Base-by-base conservation (phyloP, 2,329 filamentous ascomycete genomes). In the Fusarium nanum region DNA sequence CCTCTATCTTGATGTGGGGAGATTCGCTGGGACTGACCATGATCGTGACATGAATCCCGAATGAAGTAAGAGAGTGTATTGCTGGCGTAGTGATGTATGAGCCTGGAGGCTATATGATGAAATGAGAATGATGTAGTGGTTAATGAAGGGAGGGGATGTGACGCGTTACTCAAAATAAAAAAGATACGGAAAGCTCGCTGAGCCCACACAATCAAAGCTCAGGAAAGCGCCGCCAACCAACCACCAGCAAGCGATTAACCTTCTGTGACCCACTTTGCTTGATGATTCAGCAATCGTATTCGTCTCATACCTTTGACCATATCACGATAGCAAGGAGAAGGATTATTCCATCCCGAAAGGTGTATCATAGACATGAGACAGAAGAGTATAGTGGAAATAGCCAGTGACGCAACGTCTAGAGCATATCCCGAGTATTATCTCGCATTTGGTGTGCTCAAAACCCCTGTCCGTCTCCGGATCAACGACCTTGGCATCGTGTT, bases 351-450 rank as follows among this genome's bases (percentile, higher is more conserved):
- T 37, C 34, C 6, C 18, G 6, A 37, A 37, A 37, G 9, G 1
- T n/a, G 6, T 7, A n/a, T 7, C 5, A 37, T 37, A 37, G 6
- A 6, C 9, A 37, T n/a, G 34, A 18, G 1, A n/a, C 11, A n/a
- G 16, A 37, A 10, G 5, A 4, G 1, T 0, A 7, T 12, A 12
- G 4, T 37, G 3, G 6, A n/a, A 37, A 7, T 11, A n/a, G 3
- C 3, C 34, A n/a, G 18, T n/a, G 1, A n/a, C 11, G 34, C 10
- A n/a, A 37, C 5, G 6, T 18, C 18, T n/a, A 7, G 34, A 37
- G 18, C 3, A 37, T 7, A n/a, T 12, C 10, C 3, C 12, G 18
- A 7, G 18, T 7, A 37, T 12, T 3, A 6, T 37, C 18, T 5
- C 10, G 18, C 6, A 2, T 10, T 37, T 6, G 10, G 9, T n/a